phyloP scores from a whole-genome alignment of 2,329 filamentous ascomycete species.

The Rasamsonia emersonii region DNA sequence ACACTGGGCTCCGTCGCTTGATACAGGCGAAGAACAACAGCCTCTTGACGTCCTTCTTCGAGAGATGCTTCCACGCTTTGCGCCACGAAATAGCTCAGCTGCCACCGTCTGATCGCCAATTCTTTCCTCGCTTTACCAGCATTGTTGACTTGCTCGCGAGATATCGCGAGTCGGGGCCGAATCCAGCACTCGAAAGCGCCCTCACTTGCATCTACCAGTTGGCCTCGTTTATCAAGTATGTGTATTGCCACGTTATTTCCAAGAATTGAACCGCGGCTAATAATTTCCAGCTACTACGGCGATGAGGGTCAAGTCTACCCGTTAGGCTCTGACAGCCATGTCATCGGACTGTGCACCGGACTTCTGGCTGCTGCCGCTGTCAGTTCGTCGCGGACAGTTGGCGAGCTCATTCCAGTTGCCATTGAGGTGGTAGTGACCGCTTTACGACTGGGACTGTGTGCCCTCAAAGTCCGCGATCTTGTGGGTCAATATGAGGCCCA shows the following conservation, averaged over 20 bases:
- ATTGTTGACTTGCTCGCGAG: constrained; percentile 29
- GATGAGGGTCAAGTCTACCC: constrained; percentile 35
- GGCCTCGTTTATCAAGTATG: constrained; percentile 37
- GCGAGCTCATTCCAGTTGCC: constrained; percentile 34
- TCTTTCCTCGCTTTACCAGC: constrained; percentile 32
- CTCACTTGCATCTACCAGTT: constrained; percentile 37
- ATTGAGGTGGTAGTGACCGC: constrained; percentile 35
- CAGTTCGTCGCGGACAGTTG: constrained; percentile 30
- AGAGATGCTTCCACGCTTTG: constrained; percentile 34
- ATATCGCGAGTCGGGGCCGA: constrained; percentile 22
- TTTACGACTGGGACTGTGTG: constrained; percentile 36
- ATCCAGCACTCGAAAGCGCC: constrained; percentile 35
- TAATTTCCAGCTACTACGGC: constrained; percentile 29
- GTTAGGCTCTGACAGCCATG: constrained; percentile 24
- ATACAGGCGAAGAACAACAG: constrained; percentile 35
- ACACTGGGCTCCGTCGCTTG: constrained; percentile 33
- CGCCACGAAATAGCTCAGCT: constrained; percentile 31
- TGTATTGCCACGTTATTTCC: constrained; percentile 1
- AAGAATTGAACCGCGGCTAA: constrained; percentile 9
- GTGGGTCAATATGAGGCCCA: constrained; percentile 22
- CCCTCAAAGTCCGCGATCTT: constrained; percentile 28
- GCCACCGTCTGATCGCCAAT: constrained; percentile 24
- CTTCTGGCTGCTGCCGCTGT: constrained; percentile 34
- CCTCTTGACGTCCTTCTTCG: constrained; percentile 34
- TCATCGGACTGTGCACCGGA: constrained; percentile 37